Evolutionary conservation across 306 rosid genomes (phyloP).

Genomic region (Trifolium repens): DNA sequence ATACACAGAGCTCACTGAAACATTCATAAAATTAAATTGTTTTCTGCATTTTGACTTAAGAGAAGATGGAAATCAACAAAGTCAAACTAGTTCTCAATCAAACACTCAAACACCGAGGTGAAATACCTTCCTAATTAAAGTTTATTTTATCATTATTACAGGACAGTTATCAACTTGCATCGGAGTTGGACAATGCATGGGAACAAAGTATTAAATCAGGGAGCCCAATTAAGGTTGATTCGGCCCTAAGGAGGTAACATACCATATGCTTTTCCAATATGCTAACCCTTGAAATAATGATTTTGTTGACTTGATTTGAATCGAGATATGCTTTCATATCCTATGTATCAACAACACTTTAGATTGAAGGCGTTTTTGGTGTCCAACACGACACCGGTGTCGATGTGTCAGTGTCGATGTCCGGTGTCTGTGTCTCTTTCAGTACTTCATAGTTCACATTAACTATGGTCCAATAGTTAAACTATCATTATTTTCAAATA

Average conservation of each 20-base stretch:
- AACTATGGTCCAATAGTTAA: constrained; percentile 25
- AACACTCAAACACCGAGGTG: constrained; percentile 1
- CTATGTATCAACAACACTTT: background rate
- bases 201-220: constrained; percentile 60
- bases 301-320: constrained; percentile 26
- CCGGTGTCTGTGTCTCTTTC: background rate
- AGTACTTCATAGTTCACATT: background rate
- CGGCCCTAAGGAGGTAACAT: constrained; percentile 72
- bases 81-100: background rate
- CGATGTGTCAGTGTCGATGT: background rate
- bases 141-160: constrained; percentile 47
- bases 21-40: background rate
- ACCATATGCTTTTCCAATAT: constrained; percentile 26
- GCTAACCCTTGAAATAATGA: constrained; percentile 4
- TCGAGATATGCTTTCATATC: constrained; percentile 1
- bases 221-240: constrained; percentile 61
- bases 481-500: constrained; percentile 22
- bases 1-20: constrained; percentile 1
- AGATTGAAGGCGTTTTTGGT: background rate
- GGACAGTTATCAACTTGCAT: constrained; percentile 94
- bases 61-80: background rate
- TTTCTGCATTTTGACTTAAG: background rate
- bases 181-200: constrained; percentile 80
- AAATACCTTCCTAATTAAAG: constrained; percentile 34
- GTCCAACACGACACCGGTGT: background rate